Evolutionary conservation across 768 basidiomycete genomes (phyloP), one percentile per base, ranked within the genome.

Genomic region (Termitomyces sp.): DNA sequence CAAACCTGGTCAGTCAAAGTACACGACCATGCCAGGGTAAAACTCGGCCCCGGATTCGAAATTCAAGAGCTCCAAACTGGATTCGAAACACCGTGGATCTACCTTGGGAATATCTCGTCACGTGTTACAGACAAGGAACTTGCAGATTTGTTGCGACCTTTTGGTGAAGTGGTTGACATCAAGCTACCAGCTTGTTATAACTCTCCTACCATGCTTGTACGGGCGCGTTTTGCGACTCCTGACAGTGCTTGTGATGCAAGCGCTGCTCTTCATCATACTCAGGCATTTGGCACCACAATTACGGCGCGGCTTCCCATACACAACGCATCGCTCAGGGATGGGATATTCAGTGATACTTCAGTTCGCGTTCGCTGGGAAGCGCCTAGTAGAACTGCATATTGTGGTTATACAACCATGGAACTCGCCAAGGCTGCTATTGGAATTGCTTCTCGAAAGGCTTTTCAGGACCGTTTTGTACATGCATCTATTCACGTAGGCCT

Each of bases 61-160:
- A 78, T 92, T 2, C 70, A 75, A 31, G 78, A 83, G 0, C 69
- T 92, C 6, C 71, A 71, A 7, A 91, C 90, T 1, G 86, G 86
- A 1, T 87, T 91, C 46, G 91, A 94, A 66, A 86, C 86, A 0
- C 81, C 80, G 6, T 85, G 83, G 76, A 67, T 92, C 9, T 74
- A 79, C 42, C 63, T 93, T 2, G 75, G 76, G 5, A 82, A 86
- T 29, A 67, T 92, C 4, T 81, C 83, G 0, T 43, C 62, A 0
- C 62, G 62, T 0, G 74, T 80, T 14, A 71, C 73, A 2, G 63
- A 73, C 0, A 66, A 62, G 0, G 71, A 73, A 0, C 60, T 92
- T 9, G 62, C 63, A 3, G 45, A 66, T 2, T 56, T 85, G 0
- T 73, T 89, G 17, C 51, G 66, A 0, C 71, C 72, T 0, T 87